Evolutionary conservation across 208 protist species (phyloP), one percentile per base, ranked within the genome.

Genomic region (Porcisia deanei): DNA sequence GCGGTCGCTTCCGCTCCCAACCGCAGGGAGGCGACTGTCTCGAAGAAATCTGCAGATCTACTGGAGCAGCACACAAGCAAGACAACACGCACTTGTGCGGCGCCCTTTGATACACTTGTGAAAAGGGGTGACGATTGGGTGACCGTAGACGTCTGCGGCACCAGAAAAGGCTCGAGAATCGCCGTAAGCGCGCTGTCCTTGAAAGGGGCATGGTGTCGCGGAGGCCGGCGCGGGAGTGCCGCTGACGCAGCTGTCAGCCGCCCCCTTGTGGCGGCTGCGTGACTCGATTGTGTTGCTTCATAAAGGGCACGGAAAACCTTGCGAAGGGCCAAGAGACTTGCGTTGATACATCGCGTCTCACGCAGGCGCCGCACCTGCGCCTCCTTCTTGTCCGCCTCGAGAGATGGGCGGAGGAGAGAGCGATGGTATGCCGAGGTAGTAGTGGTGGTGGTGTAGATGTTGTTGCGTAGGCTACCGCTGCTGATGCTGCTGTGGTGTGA

Each of bases 311-410:
- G 90, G 8, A 96, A 83, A 9, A 96, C 92, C 61, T 94, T 91
- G 8, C 89, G 89, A 55, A 96, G 82, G 12, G 90, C 90, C 39
- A 96, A 83, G 66, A 96, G 79, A n/a, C 89, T 94, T 43, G 84
- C 86, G 83, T 96, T 96, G 73, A 96, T 96, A 80, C 81, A 79
- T 14, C 83, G 84, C 66, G 86, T 87, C 71, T 94, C 90, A 18
- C 74, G 64, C 52, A n/a, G 64, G 16, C 90, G 85, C 64, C 77
- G 73, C 54, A 54, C 74, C 12, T 63, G 77, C n/a, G 63, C 75
- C 37, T 71, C 85, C 61, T 61, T 45, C 39, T 74, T 52, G 20
- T 79, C 79, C 54, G 71, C 81, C 39, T 63, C 71, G 8, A 34
- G 71, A 10, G 63, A 67, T 25, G 73, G 70, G 65, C 61, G 76